Evolutionary conservation across 2,329 filamentous ascomycete species (phyloP).

Genomic region (Claviceps africana): DNA sequence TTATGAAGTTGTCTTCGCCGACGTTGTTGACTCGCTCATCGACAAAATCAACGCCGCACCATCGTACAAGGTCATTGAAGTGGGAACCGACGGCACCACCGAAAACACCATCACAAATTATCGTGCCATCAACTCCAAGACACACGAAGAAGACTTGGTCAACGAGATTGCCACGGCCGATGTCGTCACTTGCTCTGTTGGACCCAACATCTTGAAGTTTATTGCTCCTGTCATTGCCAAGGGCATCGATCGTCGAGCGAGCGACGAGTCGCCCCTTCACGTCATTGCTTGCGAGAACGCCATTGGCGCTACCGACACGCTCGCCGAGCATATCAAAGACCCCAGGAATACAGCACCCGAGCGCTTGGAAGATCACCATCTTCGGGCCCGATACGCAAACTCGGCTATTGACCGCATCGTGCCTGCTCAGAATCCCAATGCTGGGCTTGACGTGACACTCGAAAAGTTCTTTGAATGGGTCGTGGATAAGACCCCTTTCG

Average conservation of each 20-base stretch:
- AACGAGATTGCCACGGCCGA: slow-evolving; percentile 79
- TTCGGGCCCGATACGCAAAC: slow-evolving; percentile 83
- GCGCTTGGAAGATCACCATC: slow-evolving; percentile 52
- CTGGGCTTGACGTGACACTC: slow-evolving; percentile 80
- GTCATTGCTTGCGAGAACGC: slow-evolving; percentile 98
- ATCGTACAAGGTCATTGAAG: slow-evolving; percentile 85
- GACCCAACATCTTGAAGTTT: slow-evolving; percentile 90
- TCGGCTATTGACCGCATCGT: slow-evolving; percentile 98
- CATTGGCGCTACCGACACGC: slow-evolving; percentile 83
- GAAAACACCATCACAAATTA: slow-evolving; percentile 85
- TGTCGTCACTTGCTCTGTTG: slow-evolving; percentile 90
- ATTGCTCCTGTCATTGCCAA: slow-evolving; percentile 93
- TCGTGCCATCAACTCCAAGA: slow-evolving; percentile 89
- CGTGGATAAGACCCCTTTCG: slow-evolving; percentile 77
- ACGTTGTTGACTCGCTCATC: slow-evolving; percentile 79
- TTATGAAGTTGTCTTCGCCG: slow-evolving; percentile 91
- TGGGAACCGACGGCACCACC: slow-evolving; percentile 68
- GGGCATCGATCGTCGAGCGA: slow-evolving; percentile 68
- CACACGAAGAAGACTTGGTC: slow-evolving; percentile 66
- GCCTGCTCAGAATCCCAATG: slow-evolving; percentile 67
- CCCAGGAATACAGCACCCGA: slow-evolving; percentile 55
- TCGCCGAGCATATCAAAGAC: slow-evolving; percentile 67
- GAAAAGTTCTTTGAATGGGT: slow-evolving; percentile 99
- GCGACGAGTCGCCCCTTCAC: slow-evolving; percentile 52
- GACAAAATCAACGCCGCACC: slow-evolving; percentile 59